Conservation (phyloP, 2,329 filamentous ascomycete species). For the Monilinia polystroma region DNA sequence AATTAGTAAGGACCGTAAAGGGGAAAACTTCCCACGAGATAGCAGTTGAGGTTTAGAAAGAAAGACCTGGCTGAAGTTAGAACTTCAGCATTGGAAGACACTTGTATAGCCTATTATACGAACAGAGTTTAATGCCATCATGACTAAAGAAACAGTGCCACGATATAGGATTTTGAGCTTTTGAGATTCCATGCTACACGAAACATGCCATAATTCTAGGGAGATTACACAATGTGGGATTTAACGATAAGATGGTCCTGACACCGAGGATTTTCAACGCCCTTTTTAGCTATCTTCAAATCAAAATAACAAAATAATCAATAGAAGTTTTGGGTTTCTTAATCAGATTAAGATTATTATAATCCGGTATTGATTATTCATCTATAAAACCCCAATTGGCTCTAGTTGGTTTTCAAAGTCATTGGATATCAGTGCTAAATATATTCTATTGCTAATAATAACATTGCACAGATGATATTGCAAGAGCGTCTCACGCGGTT, state of each 20-base stretch:
- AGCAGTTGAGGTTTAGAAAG: background rate
- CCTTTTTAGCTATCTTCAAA: too few relatives aligned
- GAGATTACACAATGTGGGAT: slow-evolving; percentile 17
- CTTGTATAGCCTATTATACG: slow-evolving; percentile 3
- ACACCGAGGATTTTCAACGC: too few relatives aligned
- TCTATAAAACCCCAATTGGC: too few relatives aligned
- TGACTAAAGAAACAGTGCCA: slow-evolving; percentile 6
- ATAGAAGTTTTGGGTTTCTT: too few relatives aligned
- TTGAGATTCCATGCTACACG: background rate
- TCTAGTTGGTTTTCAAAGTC: too few relatives aligned
- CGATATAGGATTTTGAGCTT: slow-evolving; percentile 7
- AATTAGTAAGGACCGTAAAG: slow-evolving; percentile 18
- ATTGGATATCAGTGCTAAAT: too few relatives aligned
- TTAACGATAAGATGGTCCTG: background rate
- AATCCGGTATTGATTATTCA: too few relatives aligned
- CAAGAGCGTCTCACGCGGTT: too few relatives aligned
- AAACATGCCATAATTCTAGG: background rate
- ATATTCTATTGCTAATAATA: too few relatives aligned
- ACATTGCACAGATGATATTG: too few relatives aligned
- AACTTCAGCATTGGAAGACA: background rate
- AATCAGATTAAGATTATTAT: too few relatives aligned
- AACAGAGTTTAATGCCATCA: background rate
- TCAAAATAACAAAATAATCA: too few relatives aligned
- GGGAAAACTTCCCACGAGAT: slow-evolving; percentile 11
- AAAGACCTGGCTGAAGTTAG: background rate